Base-by-base conservation (phyloP, 2,329 filamentous ascomycete genomes). In the Corniculantispora saksenae region DNA sequence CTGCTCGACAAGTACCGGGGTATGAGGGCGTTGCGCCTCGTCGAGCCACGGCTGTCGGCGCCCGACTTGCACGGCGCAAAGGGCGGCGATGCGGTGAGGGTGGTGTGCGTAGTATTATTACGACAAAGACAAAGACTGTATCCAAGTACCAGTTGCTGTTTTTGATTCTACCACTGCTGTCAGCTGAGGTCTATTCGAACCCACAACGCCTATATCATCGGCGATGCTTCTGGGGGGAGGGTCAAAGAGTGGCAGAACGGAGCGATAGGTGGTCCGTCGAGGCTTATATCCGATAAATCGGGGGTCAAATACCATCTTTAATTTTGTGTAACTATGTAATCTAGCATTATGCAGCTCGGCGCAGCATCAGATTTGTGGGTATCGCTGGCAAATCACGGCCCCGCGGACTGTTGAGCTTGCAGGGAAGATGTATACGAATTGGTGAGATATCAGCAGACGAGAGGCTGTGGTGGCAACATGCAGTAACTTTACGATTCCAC, bases 211-310 rank as follows among this genome's bases (percentile, higher is more conserved):
- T 43, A 27, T 43, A 45, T 2, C 38, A 29, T 27, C 35, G 54
- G 23, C 13, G 54, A 23, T 8, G 21, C 35, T 25, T 8, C 50
- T n/a, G n/a, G 43, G 13, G 12, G 13, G 12, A 13, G 21, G 15
- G 3, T 21, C 10, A 4, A 43, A 38, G 13, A 38, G 12, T 32
- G 32, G 6, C 32, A 32, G 43, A 17, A 56, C 54, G 54, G 43
- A 48, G 38, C 6, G 32, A 51, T 51, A 12, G 47, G 32, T 51
- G 58, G 19, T 40, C 29, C 58, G 45, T 51, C 29, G 21, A 50
- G 48, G 48, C 40, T 63, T 55, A 63, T 63, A 63, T 55, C 60
- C 60, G 60, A 60, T 53, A 25, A 45, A 60, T 54, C 60, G 43
- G 60, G 60, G 60, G 60, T 55, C 48, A 45, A 58, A 38, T 51